Conservation (phyloP, 2,329 filamentous ascomycete species). For the Verticillium isaacii region DNA sequence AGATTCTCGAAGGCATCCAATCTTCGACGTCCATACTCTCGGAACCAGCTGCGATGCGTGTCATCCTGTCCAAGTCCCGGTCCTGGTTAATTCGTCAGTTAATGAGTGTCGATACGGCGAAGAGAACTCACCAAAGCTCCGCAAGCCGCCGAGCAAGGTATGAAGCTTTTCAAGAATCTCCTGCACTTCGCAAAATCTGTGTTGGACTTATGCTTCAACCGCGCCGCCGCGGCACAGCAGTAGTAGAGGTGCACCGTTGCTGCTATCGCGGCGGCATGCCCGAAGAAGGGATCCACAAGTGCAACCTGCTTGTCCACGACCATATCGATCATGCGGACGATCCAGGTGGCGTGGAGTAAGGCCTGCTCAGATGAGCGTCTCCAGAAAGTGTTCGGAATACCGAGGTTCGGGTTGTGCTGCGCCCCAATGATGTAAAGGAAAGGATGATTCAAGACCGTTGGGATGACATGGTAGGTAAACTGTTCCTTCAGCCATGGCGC, state of each 20-base stretch:
- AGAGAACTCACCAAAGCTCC: constrained; percentile 32
- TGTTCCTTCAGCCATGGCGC: constrained; percentile 47
- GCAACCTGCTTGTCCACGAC: constrained; percentile 43
- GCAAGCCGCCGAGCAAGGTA: constrained; percentile 41
- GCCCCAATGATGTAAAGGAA: constrained; percentile 49
- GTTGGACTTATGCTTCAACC: constrained; percentile 46
- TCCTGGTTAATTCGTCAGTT: constrained; percentile 26
- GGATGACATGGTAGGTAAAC: constrained; percentile 47
- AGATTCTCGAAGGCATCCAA: constrained; percentile 48
- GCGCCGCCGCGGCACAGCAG: constrained; percentile 42
- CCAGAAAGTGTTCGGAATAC: constrained; percentile 51
- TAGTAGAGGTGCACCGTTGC: constrained; percentile 50
- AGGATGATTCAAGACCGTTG: constrained; percentile 46
- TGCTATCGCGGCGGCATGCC: constrained; percentile 44
- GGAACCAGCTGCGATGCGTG: constrained; percentile 41
- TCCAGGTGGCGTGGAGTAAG: constrained; percentile 47
- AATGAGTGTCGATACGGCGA: not conserved
- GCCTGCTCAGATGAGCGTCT: constrained; percentile 45
- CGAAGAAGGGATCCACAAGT: constrained; percentile 47
- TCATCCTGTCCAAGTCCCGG: constrained; percentile 41
- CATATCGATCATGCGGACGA: constrained; percentile 50
- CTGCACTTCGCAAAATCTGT: constrained; percentile 46
- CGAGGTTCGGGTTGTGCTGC: constrained; percentile 45
- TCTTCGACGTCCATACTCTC: constrained; percentile 43
- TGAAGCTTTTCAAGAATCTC: constrained; percentile 42